Conservation (phyloP, 805 yeast species). For the Kluyveromyces aestuarii region DNA sequence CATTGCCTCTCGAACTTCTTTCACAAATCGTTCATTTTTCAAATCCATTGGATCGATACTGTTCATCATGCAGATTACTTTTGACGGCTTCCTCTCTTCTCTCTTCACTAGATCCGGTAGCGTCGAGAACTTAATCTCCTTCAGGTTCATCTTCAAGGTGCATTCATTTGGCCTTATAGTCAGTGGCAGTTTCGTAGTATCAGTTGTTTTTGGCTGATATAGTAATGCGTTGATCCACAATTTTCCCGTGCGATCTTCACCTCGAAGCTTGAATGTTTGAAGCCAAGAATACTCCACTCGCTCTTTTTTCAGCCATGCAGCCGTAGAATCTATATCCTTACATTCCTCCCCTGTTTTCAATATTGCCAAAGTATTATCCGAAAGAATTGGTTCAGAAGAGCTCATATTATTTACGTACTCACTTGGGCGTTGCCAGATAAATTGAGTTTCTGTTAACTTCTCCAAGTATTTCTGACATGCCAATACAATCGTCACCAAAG, state of each 20-base stretch:
- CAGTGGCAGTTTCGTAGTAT: neutral
- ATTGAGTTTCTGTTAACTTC: slow-evolving; percentile 5
- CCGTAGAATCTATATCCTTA: slow-evolving; percentile 7
- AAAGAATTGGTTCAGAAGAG: slow-evolving; percentile 10
- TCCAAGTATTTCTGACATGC: slow-evolving; percentile 17
- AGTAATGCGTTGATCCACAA: slow-evolving; percentile 22
- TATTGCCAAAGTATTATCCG: slow-evolving; percentile 5
- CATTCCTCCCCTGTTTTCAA: neutral
- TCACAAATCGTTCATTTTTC: slow-evolving; percentile 37
- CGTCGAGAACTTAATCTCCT: slow-evolving; percentile 26
- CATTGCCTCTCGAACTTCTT: slow-evolving; percentile 46
- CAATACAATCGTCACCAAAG: slow-evolving; percentile 13
- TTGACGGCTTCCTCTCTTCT: slow-evolving; percentile 21
- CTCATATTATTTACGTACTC: slow-evolving; percentile 16
- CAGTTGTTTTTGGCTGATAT: slow-evolving; percentile 9
- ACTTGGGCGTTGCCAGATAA: slow-evolving; percentile 21
- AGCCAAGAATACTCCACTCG: slow-evolving; percentile 7
- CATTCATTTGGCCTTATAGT: slow-evolving; percentile 18
- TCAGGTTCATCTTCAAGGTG: slow-evolving; percentile 12
- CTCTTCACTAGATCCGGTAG: slow-evolving; percentile 30
- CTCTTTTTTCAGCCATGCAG: slow-evolving; percentile 4
- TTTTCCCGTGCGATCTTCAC: neutral
- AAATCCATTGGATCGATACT: slow-evolving; percentile 57
- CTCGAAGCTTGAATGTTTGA: slow-evolving; percentile 1
- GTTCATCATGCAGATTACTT: slow-evolving; percentile 59